A percentile compares a stretch with the other conserved stretches of the same genome.
Conservation (phyloP, 805 yeast species). For the Lachancea cidri region DNA sequence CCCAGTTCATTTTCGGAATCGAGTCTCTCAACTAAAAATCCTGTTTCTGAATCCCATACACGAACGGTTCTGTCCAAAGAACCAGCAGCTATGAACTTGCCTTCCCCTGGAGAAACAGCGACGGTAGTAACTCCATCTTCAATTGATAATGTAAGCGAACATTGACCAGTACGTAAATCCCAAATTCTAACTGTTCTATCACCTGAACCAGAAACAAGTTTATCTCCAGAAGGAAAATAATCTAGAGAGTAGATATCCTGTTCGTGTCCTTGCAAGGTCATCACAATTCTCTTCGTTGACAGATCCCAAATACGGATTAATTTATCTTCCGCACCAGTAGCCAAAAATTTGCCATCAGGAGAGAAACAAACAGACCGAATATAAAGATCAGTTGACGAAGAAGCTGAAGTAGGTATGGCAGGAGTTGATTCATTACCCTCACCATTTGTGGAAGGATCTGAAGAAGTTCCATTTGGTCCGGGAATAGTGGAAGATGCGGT, state of each 20-base stretch:
- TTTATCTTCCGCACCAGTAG: slow-evolving; percentile 91
- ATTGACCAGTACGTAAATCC: slow-evolving; percentile 86
- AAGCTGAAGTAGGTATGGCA: slow-evolving; percentile 44
- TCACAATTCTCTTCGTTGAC: slow-evolving; percentile 75
- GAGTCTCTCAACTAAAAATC: slow-evolving; percentile 84
- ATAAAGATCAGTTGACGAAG: slow-evolving; percentile 62
- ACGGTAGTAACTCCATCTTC: slow-evolving; percentile 99
- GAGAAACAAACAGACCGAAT: slow-evolving; percentile 94
- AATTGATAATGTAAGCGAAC: slow-evolving; percentile 80
- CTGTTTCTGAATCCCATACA: slow-evolving; percentile 94
- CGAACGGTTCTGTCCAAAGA: slow-evolving; percentile 92
- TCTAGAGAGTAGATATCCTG: slow-evolving; percentile 96
- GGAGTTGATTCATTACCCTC: slow-evolving; percentile 32
- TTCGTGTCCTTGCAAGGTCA: slow-evolving; percentile 88
- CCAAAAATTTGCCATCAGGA: slow-evolving; percentile 89
- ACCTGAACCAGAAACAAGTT: slow-evolving; percentile 92
- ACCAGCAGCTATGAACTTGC: slow-evolving; percentile 92
- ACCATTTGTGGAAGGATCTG: slow-evolving; percentile 14
- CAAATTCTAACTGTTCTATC: slow-evolving; percentile 95
- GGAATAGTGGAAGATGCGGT: slow-evolving; percentile 37
- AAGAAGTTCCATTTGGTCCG: slow-evolving; percentile 36
- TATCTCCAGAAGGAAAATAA: slow-evolving; percentile 90
- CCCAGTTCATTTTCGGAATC: slow-evolving; percentile 85
- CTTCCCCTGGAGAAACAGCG: slow-evolving; percentile 87
- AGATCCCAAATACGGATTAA: slow-evolving; percentile 95